Evolutionary conservation across 1,284 basidiomycete species (phyloP).

Genomic region (Exobasidium rhododendri): DNA sequence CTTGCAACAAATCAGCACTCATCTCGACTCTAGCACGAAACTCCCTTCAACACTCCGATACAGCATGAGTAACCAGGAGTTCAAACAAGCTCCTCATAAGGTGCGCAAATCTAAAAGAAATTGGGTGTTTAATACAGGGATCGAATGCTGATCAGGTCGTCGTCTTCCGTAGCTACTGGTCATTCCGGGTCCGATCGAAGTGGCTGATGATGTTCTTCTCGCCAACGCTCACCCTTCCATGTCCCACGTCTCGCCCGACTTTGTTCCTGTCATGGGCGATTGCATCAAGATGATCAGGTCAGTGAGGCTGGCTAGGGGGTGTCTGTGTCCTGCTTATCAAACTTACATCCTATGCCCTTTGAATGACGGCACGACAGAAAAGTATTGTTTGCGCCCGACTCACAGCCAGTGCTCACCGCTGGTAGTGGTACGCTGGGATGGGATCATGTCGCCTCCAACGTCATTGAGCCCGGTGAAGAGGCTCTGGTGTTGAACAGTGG

Average conservation of each 20-base stretch:
- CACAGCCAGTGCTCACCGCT: conserved; percentile 70
- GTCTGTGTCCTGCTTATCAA: conserved; percentile 63
- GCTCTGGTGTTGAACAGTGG: conserved; percentile 70
- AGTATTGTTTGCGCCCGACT: conserved; percentile 61
- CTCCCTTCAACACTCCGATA: conserved; percentile 30
- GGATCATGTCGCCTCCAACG: conserved; percentile 65
- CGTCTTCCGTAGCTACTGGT: conserved; percentile 41
- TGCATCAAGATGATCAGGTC: conserved; percentile 82
- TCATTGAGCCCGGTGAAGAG: conserved; percentile 73
- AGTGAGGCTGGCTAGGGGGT: conserved; percentile 60
- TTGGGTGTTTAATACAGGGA: no score
- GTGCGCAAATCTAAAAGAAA: conserved; percentile 4
- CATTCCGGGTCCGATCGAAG: conserved; percentile 79
- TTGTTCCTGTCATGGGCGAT: conserved; percentile 84
- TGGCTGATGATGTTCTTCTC: conserved; percentile 68
- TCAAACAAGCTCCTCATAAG: conserved; percentile 50
- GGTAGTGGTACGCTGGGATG: conserved; percentile 94
- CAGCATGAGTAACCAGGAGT: conserved; percentile 32
- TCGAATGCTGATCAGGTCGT: no score
- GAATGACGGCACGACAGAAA: conserved; percentile 47
- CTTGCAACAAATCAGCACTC: neutral
- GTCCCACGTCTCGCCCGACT: conserved; percentile 80
- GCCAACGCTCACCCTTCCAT: conserved; percentile 53
- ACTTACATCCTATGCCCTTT: conserved; percentile 81
- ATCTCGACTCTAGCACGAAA: conserved; percentile 4